Conservation (phyloP, 2,329 filamentous ascomycete species). For the Zelopaecilomyces penicillatus region DNA sequence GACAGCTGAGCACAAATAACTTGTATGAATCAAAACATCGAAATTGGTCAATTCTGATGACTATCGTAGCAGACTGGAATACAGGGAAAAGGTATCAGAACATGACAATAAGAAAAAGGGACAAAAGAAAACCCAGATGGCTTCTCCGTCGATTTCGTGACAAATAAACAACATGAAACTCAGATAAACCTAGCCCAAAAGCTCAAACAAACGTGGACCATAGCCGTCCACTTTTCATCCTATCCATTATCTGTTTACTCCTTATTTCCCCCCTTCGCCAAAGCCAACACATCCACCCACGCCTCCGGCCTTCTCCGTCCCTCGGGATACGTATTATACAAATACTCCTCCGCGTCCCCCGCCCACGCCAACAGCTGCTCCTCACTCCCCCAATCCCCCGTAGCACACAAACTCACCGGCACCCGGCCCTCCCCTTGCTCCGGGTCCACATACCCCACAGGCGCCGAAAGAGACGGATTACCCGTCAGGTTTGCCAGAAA, state of each 20-base stretch:
- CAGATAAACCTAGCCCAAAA: too few species aligned
- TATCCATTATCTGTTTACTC: neutral
- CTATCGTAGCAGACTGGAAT: too few species aligned
- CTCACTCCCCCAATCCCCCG: slow-evolving; percentile 59
- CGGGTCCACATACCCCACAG: slow-evolving; percentile 62
- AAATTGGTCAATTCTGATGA: too few species aligned
- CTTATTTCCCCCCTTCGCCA: slow-evolving; percentile 8
- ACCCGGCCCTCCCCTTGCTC: slow-evolving; percentile 49
- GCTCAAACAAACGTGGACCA: too few species aligned
- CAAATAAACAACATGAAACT: too few species aligned
- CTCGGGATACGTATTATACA: slow-evolving; percentile 39
- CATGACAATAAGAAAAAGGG: too few species aligned
- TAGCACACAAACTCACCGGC: slow-evolving; percentile 54
- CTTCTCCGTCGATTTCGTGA: too few species aligned
- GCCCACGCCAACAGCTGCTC: slow-evolving; percentile 56
- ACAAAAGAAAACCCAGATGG: too few species aligned
- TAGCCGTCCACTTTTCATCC: too few species aligned
- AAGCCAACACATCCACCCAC: slow-evolving; percentile 50
- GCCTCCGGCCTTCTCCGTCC: slow-evolving; percentile 42
- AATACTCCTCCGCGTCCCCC: slow-evolving; percentile 45
- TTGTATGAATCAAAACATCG: too few species aligned
- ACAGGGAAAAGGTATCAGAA: too few species aligned
- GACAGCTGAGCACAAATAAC: too few species aligned
- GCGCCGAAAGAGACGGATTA: slow-evolving; percentile 64
- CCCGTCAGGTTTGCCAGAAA: slow-evolving; percentile 80